These are phyloP conservation scores for Urostyla sp. DNA, from an alignment of 73 alveolate genomes.

Conservation along the genomic window DNA sequence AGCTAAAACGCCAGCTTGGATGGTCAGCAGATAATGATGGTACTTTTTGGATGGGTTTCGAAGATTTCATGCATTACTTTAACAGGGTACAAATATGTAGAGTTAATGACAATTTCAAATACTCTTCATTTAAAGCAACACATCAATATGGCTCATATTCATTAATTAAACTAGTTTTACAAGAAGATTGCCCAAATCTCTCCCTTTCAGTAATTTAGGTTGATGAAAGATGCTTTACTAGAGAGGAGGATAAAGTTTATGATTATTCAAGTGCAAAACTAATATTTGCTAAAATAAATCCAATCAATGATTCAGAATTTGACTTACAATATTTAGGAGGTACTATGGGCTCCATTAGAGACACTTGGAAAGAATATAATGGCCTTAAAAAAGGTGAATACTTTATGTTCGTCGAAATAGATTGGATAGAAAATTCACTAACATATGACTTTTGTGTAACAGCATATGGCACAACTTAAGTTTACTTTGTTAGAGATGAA, in stretches of 20 bases:
- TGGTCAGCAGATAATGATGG: slow-evolving; percentile 88
- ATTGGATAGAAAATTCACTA: slow-evolving; percentile 62
- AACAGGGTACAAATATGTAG: slow-evolving; percentile 89
- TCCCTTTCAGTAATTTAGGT: slow-evolving; percentile 49
- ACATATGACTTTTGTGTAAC: slow-evolving; percentile 51
- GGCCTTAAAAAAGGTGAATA: slow-evolving; percentile 87
- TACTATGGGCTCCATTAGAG: slow-evolving; percentile 87
- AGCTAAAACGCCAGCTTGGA: slow-evolving; percentile 80
- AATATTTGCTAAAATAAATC: slow-evolving; percentile 2
- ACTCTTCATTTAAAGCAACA: slow-evolving; percentile 30
- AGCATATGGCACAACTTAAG: slow-evolving; percentile 62
- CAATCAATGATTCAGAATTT: slow-evolving; percentile 32
- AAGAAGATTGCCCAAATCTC: slow-evolving; percentile 60
- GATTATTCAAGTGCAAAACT: slow-evolving; percentile 67
- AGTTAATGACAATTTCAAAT: slow-evolving; percentile 79
- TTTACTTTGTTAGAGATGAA: slow-evolving; percentile 62
- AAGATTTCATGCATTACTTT: slow-evolving; percentile 92
- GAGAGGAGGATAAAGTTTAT: slow-evolving; percentile 79
- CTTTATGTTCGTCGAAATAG: slow-evolving; percentile 86
- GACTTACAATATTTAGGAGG: slow-evolving; percentile 84
- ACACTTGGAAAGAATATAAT: slow-evolving; percentile 76
- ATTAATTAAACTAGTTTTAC: slow-evolving; percentile 54
- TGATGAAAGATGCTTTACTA: slow-evolving; percentile 77
- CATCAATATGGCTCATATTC: slow-evolving; percentile 65
- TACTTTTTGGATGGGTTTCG: slow-evolving; percentile 92